These are phyloP conservation scores for Tripterygium wilfordii DNA, from an alignment of 177 flowering plant species.

Conservation along the genomic window DNA sequence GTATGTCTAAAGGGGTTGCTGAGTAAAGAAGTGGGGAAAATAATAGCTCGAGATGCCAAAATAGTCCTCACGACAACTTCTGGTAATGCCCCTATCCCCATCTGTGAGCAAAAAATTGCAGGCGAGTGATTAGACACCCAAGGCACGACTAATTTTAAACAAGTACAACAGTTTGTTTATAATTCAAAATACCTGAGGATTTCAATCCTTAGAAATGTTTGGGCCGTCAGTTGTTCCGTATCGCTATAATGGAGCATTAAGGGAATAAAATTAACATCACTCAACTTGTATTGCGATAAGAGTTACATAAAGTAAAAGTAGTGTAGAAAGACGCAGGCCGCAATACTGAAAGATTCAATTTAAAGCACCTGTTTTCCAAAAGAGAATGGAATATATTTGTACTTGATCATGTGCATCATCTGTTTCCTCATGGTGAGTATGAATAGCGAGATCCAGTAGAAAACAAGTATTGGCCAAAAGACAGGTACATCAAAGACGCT, in stretches of 20 bases:
- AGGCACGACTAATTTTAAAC: not conserved
- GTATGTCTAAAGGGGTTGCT: slow-evolving; percentile 4
- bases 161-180: not conserved
- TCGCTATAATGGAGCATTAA: slow-evolving; percentile 17
- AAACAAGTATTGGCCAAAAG: slow-evolving; percentile 1
- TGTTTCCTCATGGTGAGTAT: slow-evolving; percentile 2
- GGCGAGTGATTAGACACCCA: not conserved
- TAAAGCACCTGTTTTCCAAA: not conserved
- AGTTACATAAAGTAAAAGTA: no score
- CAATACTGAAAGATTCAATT: not conserved
- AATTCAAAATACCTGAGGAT: slow-evolving; percentile 9
- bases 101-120: slow-evolving; percentile 2
- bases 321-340: no score
- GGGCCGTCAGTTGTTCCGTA: slow-evolving; percentile 30
- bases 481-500: slow-evolving; percentile 1
- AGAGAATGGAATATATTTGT: slow-evolving; percentile 1
- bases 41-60: not conserved
- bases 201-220: slow-evolving; percentile 17
- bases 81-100: slow-evolving; percentile 1
- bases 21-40: not conserved
- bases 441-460: slow-evolving; percentile 1
- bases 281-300: not conserved
- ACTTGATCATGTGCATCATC: slow-evolving; percentile 2
- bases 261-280: not conserved
- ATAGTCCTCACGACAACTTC: not conserved